Evolutionary conservation across 352 stramenopile species (phyloP).

Genomic region (Pythium myriotylum): DNA sequence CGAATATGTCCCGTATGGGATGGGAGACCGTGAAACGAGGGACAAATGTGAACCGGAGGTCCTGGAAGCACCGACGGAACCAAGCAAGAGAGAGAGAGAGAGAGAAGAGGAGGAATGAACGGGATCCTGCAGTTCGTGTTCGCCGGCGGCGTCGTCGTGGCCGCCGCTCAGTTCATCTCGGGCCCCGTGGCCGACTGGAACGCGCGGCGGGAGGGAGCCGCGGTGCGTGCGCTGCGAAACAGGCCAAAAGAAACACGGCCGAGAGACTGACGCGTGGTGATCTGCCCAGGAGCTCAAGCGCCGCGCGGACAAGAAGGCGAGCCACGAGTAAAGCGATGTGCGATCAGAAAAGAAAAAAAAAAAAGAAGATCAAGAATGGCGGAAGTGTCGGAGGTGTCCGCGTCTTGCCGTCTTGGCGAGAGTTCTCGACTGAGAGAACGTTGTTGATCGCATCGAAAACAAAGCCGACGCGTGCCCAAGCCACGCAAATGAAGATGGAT

Average conservation of each 20-base stretch:
- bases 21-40: neutral
- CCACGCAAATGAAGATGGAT: constrained; percentile 3
- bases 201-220: constrained; percentile 62
- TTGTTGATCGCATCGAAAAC: too few relatives aligned
- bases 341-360: neutral
- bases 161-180: constrained; percentile 65
- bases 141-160: constrained; percentile 65
- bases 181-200: constrained; percentile 77
- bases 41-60: neutral
- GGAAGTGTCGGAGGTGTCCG: too few relatives aligned
- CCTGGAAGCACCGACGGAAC: constrained; percentile 4
- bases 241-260: too few relatives aligned
- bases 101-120: constrained; percentile 48
- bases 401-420: too few relatives aligned
- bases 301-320: constrained; percentile 44
- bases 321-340: constrained; percentile 50
- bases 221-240: constrained; percentile 51
- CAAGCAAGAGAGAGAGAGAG: neutral
- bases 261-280: neutral
- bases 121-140: constrained; percentile 76
- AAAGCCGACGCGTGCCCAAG: too few relatives aligned
- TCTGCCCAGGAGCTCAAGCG: constrained; percentile 60
- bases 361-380: too few relatives aligned
- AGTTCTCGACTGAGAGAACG: too few relatives aligned
- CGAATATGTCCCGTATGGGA: neutral